Evolutionary conservation across 768 basidiomycete genomes (phyloP).

Genomic region (Mycena olivaceomarginata): DNA sequence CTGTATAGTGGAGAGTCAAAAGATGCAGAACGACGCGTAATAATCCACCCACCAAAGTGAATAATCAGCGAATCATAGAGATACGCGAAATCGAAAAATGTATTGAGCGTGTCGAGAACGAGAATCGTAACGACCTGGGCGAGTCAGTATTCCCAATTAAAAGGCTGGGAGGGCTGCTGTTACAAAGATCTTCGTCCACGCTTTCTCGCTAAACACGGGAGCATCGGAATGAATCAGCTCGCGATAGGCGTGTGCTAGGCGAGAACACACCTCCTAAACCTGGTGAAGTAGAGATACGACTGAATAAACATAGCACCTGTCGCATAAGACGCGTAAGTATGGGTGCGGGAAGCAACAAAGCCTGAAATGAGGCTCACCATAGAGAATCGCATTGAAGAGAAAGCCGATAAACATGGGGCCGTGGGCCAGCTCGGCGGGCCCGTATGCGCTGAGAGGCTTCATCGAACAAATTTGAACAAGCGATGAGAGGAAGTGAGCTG

Average conservation of each 20-base stretch:
- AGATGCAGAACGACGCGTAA: not conserved
- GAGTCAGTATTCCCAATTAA: too few species aligned
- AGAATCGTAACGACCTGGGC: constrained; percentile 44
- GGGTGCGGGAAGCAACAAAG: not conserved
- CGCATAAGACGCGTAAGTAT: not conserved
- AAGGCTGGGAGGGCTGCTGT: too few species aligned
- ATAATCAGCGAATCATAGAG: constrained; percentile 60
- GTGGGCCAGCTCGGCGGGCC: not conserved
- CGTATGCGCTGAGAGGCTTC: not conserved
- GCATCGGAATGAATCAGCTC: too few species aligned
- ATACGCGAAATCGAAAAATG: constrained; percentile 57
- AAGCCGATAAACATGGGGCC: not conserved
- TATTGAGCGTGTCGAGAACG: constrained; percentile 62
- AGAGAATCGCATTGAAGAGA: not conserved
- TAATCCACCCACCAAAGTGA: constrained; percentile 54
- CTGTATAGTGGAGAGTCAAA: constrained; percentile 34
- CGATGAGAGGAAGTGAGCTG: not conserved
- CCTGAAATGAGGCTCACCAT: not conserved
- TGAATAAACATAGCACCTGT: not conserved
- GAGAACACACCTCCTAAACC: not conserved
- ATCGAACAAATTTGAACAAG: not conserved
- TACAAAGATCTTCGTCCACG: too few species aligned
- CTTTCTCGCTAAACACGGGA: too few species aligned
- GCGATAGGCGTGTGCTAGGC: too few species aligned
- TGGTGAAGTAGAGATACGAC: not conserved